Percentiles rank a stretch among this genome's conserved stretches.
These are phyloP conservation scores for Zygosaccharomyces rouxii DNA, from an alignment of 805 yeast genomes.

Conservation along the genomic window DNA sequence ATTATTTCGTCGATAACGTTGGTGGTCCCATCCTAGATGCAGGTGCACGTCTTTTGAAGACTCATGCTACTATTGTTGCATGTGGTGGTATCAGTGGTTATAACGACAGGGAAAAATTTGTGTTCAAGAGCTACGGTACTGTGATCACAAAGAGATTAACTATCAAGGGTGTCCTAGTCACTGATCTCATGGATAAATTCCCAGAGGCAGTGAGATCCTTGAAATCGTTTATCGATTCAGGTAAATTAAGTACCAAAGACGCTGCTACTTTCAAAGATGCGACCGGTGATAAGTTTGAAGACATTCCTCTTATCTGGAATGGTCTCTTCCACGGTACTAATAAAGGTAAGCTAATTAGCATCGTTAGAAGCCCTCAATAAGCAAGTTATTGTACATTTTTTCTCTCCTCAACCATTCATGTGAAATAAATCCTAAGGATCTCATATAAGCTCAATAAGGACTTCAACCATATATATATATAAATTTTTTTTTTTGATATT, in stretches of 20 bases:
- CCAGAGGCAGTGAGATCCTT: constrained; percentile 39
- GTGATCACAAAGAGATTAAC: constrained; percentile 49
- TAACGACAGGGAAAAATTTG: constrained; percentile 39
- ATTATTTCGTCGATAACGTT: constrained; percentile 57
- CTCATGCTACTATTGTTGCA: constrained; percentile 46
- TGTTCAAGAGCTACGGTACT: constrained; percentile 39
- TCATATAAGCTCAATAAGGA: background rate
- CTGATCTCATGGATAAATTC: constrained; percentile 40
- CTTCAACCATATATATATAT: no score
- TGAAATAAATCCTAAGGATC: no score
- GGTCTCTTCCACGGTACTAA: constrained; percentile 44
- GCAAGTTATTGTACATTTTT: background rate
- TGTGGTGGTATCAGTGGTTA: constrained; percentile 63
- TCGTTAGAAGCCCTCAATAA: constrained; percentile 30
- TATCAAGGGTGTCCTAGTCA: constrained; percentile 50
- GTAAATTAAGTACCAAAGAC: constrained; percentile 38
- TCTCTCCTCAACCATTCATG: no score
- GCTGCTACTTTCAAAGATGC: constrained; percentile 42
- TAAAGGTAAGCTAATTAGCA: constrained; percentile 49
- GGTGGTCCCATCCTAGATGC: constrained; percentile 56
- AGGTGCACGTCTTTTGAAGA: constrained; percentile 37
- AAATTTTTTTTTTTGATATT: background rate
- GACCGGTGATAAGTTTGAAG: constrained; percentile 38
- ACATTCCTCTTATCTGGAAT: constrained; percentile 47
- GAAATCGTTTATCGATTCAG: constrained; percentile 37